A percentile compares a stretch with the other conserved stretches of the same genome.
phyloP scores from a whole-genome alignment of 768 basidiomycete genomes.

The Phaeotremella skinneri region DNA sequence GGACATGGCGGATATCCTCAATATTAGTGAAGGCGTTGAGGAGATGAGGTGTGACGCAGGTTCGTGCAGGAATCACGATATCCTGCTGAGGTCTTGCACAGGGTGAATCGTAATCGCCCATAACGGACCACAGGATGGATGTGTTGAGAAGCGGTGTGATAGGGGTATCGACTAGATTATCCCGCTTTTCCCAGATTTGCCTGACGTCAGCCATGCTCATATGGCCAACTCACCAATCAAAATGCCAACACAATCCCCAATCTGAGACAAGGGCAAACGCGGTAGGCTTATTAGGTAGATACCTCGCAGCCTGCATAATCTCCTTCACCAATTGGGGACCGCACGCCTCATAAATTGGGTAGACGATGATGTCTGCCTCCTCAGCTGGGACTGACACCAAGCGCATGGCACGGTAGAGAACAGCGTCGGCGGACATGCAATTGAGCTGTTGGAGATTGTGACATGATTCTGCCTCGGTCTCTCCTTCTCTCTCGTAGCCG shows the following conservation, averaged over 20 bases:
- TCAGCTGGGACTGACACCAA: constrained; percentile 44
- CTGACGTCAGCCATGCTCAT: constrained; percentile 8
- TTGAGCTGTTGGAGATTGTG: constrained; percentile 43
- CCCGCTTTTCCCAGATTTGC: constrained; percentile 47
- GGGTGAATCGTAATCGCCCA: constrained; percentile 52
- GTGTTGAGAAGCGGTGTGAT: constrained; percentile 46
- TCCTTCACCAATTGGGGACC: background rate
- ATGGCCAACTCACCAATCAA: background rate
- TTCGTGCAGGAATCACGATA: constrained; percentile 50
- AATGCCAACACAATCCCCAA: background rate
- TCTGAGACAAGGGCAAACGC: background rate
- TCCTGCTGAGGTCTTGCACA: constrained; percentile 52
- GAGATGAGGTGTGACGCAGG: constrained; percentile 42
- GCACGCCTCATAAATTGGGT: constrained; percentile 38
- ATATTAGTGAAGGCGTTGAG: constrained; percentile 38
- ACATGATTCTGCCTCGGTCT: constrained; percentile 38
- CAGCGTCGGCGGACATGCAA: constrained; percentile 50
- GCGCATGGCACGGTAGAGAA: constrained; percentile 47
- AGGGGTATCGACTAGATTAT: constrained; percentile 20
- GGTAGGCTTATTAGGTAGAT: constrained; percentile 3
- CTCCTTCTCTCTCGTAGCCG: constrained; percentile 37
- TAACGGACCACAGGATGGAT: constrained; percentile 45
- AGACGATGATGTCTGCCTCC: constrained; percentile 49
- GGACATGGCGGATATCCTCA: constrained; percentile 32
- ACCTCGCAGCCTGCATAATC: constrained; percentile 15